Percentiles rank a stretch among this genome's conserved stretches.
Conservation (phyloP, 352 stramenopile genomes). For the Globisporangium okanoganense region DNA sequence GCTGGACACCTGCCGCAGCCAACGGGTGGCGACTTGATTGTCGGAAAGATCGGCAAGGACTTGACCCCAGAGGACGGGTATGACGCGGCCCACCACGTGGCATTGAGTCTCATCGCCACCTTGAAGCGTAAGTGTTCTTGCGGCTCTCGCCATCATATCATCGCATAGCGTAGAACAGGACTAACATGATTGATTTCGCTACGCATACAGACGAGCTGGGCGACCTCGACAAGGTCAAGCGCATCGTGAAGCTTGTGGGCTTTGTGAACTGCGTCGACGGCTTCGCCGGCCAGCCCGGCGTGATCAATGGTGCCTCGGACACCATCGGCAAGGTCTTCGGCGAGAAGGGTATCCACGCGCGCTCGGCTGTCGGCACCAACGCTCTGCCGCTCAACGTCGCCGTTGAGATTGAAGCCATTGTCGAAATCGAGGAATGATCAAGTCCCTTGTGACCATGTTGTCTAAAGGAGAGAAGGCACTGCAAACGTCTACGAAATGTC, state of each 20-base stretch:
- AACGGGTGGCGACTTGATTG: constrained; percentile 53
- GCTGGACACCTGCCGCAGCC: constrained; percentile 65
- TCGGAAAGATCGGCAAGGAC: constrained; percentile 80
- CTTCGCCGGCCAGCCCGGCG: constrained; percentile 81
- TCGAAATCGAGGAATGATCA: constrained; percentile 73
- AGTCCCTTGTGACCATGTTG: not conserved
- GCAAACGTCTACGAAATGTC: constrained; percentile 1
- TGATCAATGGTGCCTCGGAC: constrained; percentile 93
- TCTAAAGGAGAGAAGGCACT: not conserved
- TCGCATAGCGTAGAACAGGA: too few relatives aligned
- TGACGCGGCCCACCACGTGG: constrained; percentile 70
- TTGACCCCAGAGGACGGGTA: constrained; percentile 84
- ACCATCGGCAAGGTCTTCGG: constrained; percentile 77
- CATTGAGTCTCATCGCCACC: constrained; percentile 83
- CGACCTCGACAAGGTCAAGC: constrained; percentile 86
- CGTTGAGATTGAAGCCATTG: constrained; percentile 95
- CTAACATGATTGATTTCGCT: not conserved
- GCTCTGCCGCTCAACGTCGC: constrained; percentile 91
- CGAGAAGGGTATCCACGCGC: constrained; percentile 67
- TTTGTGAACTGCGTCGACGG: constrained; percentile 91
- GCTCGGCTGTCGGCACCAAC: constrained; percentile 93
- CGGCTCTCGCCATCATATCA: too few relatives aligned
- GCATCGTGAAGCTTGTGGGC: constrained; percentile 91
- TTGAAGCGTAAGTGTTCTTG: constrained; percentile 56
- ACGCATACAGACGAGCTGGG: constrained; percentile 42